Evolutionary conservation across 2,329 filamentous ascomycete species (phyloP), one percentile per base, ranked within the genome.

Genomic region (Drechslerella coelobrocha): DNA sequence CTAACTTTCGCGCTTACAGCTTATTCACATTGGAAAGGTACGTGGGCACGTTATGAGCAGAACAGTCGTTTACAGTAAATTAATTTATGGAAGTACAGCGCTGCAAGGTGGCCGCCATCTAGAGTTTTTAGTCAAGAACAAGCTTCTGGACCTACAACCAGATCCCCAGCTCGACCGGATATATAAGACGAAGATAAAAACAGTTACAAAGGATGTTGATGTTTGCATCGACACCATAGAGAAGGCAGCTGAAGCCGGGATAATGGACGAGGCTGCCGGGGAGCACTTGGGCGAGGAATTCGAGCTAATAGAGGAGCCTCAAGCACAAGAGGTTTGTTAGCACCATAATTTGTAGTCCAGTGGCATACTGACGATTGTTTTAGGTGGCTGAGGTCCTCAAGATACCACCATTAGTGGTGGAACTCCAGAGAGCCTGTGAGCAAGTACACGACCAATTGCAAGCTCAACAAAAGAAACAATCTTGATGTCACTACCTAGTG

Each of bases 21-120:
- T 26, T 76, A 75, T 60, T 76, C 74, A 3, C 91, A 96, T 79
- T 96, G 90, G 86, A 86, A 89, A 79, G 83, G 83, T 84, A 72
- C 73, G 78, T 76, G 78, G 74, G 72, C 68, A 75, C 37, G 61
- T 45, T 57, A 41, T 26, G 66, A 23, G 66, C 65, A 21, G 26
- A 31, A 37, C 27, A 9, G 43, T 29, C 50, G 53, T 14, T 4
- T 19, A 31, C 7, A 37, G 14, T 39, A 23, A 31, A 31, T 62
- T 37, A 51, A 27, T 6, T 45, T 27, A 2, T 21, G 19, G 23
- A 24, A 47, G 76, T 41, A 17, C 72, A 81, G 94, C 94, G 57
- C 81, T 96, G 59, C 85, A 86, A 37, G 94, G 94, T 60, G 92
- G 91, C 19, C 89, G 87, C 76, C 90, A 97, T 78, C 81, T 97